Base-by-base conservation (phyloP, 2,329 filamentous ascomycete species). In the Westerdykella aurantiaca region DNA sequence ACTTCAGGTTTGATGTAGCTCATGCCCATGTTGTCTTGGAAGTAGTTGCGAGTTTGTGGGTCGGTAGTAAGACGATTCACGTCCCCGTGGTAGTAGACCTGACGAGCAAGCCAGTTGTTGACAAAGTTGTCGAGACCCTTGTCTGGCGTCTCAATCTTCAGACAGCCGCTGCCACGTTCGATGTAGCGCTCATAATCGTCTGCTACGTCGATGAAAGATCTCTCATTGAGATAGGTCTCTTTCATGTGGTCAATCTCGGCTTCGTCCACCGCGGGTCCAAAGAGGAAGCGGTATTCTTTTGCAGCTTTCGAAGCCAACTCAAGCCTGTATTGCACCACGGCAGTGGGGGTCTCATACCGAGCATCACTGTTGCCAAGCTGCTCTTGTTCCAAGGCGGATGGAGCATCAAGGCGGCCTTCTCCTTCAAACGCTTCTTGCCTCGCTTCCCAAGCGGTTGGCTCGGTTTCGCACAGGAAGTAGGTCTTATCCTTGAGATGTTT, bases 21-120 rank as follows among this genome's bases (percentile, higher is more conserved):
- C 77, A 80, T 80, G 44, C 77, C 77, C 77, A 80, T 79, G 58
- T 78, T 79, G 59, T 80, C 77, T 54, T 80, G 77, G 3, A 80
- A 60, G 51, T 79, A 80, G 53, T 80, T 80, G 35, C 77, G 72
- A 6, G 77, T 80, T 55, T 80, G 77, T 16, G 77, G 77, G 54
- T 80, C 77, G 0, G 77, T 79, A 0, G 76, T 78, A 29, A 80
- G 63, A 10, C 77, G 74, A 56, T 80, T 80, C 34, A 79, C 75
- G 49, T 79, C 76, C 41, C 77, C 77, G 52, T 80, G 77, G 58
- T 80, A 80, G 66, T 74, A 79, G 13, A 75, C 69, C 52, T 80
- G 77, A 6, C 77, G 75, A 12, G 77, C 73, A 10, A 80, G 66
- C 77, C 77, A 80, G 60, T 79, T 71, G 63, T 80, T 80, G 57